Evolutionary conservation across 495 filamentous ascomycete genomes (phyloP).

Genomic region (Amniculicola lignicola): DNA sequence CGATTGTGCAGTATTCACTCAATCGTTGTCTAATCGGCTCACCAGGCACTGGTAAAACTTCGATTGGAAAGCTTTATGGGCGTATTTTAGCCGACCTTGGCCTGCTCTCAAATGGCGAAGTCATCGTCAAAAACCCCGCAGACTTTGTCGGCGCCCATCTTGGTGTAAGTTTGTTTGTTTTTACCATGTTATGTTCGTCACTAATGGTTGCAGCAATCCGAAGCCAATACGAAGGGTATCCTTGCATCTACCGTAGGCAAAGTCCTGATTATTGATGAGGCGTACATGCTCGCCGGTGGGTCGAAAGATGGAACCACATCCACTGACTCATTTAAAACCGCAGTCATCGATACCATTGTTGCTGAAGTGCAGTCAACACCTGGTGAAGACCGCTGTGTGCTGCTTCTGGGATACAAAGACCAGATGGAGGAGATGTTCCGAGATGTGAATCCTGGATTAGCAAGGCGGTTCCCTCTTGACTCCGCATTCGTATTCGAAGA

Average conservation of each 20-base stretch:
- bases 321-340: constrained; percentile 55
- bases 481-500: constrained; percentile 69
- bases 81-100: constrained; percentile 38
- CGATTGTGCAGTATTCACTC: constrained; percentile 55
- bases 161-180: too few species aligned
- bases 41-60: constrained; percentile 75
- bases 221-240: constrained; percentile 69
- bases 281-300: constrained; percentile 54
- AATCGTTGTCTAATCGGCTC: constrained; percentile 70
- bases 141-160: constrained; percentile 66
- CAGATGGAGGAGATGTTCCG: constrained; percentile 76
- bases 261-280: constrained; percentile 75
- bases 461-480: constrained; percentile 63
- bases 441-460: constrained; percentile 73
- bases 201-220: too few species aligned
- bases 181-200: too few species aligned
- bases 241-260: constrained; percentile 65
- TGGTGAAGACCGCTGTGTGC: constrained; percentile 73
- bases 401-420: constrained; percentile 75
- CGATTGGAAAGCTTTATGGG: constrained; percentile 65
- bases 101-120: constrained; percentile 38
- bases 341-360: constrained; percentile 62
- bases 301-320: too few species aligned
- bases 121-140: constrained; percentile 63
- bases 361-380: constrained; percentile 75